These are phyloP conservation scores for Aurantiochytrium sp. DNA, from an alignment of 108 stramenopile species.

Conservation along the genomic window DNA sequence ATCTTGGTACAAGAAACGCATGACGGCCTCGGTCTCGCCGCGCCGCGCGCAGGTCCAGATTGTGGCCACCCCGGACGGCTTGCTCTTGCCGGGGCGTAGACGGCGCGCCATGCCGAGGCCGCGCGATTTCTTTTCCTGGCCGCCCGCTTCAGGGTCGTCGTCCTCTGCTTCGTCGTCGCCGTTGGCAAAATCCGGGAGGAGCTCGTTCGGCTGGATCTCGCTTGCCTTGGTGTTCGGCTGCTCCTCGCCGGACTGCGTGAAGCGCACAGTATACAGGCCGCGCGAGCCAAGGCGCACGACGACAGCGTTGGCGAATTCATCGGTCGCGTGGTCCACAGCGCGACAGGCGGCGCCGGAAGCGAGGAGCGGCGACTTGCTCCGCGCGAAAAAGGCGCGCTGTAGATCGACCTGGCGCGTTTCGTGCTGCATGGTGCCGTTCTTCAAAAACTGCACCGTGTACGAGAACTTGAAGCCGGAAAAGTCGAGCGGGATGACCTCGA, in stretches of 20 bases:
- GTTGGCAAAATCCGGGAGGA: neutral
- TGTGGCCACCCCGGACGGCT: too few relatives aligned
- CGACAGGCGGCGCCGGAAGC: neutral
- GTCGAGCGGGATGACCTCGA: neutral
- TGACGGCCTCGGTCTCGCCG: neutral
- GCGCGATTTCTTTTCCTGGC: neutral
- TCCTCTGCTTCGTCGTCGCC: neutral
- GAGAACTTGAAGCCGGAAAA: neutral
- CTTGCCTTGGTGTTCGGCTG: neutral
- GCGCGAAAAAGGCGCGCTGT: neutral
- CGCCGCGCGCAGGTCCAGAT: neutral
- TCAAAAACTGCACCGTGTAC: slow-evolving; percentile 24
- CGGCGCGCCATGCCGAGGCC: too few relatives aligned
- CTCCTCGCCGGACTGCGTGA: neutral
- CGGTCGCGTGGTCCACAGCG: neutral
- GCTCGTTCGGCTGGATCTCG: neutral
- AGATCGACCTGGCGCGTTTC: neutral
- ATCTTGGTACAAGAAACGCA: neutral
- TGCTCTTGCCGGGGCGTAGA: too few relatives aligned
- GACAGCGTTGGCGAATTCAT: neutral
- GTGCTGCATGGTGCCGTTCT: neutral
- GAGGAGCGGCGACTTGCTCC: neutral
- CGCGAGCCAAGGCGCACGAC: neutral
- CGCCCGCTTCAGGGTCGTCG: neutral
- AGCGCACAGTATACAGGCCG: neutral